Percentiles rank a stretch among this genome's conserved stretches.
These are phyloP conservation scores for Penicillium sp. DNA, from an alignment of 2,329 filamentous ascomycete species.

Conservation along the genomic window DNA sequence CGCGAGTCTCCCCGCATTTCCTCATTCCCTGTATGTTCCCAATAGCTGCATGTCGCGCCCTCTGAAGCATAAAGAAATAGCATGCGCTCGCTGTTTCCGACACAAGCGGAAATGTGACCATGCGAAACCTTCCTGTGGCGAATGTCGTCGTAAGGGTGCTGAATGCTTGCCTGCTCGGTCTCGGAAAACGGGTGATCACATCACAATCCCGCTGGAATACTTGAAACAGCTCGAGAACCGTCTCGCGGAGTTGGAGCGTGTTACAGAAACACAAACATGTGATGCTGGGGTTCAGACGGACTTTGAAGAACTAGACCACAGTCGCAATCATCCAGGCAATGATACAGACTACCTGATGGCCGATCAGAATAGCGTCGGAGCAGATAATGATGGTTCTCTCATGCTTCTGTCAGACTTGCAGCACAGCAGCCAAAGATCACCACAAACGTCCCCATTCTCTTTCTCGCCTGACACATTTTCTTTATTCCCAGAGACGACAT, in stretches of 20 bases:
- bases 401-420: slow-evolving; percentile 5
- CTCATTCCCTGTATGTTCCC: neutral
- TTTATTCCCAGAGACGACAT: slow-evolving; percentile 7
- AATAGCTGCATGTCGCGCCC: slow-evolving; percentile 18
- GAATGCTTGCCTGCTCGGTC: slow-evolving; percentile 24
- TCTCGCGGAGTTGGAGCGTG: slow-evolving; percentile 18
- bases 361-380: neutral
- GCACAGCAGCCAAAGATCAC: neutral
- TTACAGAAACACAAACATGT: slow-evolving; percentile 3
- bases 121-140: slow-evolving; percentile 23
- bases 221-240: slow-evolving; percentile 19
- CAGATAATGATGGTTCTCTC: slow-evolving; percentile 1
- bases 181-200: slow-evolving; percentile 18
- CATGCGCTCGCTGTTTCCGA: slow-evolving; percentile 25
- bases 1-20: slow-evolving; percentile 10
- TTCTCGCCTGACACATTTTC: slow-evolving; percentile 8
- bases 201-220: slow-evolving; percentile 22
- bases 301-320: neutral
- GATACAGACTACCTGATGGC: neutral
- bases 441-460: slow-evolving; percentile 1
- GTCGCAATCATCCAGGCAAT: neutral
- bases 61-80: slow-evolving; percentile 20
- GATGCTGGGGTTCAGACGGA: slow-evolving; percentile 23
- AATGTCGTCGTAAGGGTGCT: slow-evolving; percentile 23
- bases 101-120: slow-evolving; percentile 26